These are phyloP conservation scores for Lasiodiplodia sp. DNA, from an alignment of 2,329 filamentous ascomycete genomes.

Conservation along the genomic window DNA sequence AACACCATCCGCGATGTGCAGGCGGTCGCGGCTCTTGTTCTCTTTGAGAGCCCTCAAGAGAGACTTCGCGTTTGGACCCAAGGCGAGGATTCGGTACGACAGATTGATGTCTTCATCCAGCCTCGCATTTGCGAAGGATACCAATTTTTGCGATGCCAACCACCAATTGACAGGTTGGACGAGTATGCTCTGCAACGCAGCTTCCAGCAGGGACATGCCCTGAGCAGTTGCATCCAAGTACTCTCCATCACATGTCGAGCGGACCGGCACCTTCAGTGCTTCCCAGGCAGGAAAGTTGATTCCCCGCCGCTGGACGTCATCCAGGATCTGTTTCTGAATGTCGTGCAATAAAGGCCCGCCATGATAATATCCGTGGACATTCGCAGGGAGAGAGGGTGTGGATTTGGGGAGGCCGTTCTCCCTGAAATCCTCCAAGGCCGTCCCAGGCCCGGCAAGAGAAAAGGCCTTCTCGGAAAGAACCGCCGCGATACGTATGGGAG, in stretches of 20 bases:
- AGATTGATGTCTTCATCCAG: neutral
- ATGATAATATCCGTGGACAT: slow-evolving; percentile 17
- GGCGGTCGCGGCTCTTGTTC: neutral
- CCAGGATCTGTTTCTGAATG: neutral
- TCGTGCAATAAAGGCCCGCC: neutral
- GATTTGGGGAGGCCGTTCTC: neutral
- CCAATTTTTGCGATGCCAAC: neutral
- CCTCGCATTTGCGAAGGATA: neutral
- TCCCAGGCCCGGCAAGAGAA: neutral
- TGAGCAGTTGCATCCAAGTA: neutral
- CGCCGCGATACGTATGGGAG: neutral
- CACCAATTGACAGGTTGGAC: neutral
- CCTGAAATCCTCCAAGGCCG: slow-evolving; percentile 1
- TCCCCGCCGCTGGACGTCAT: neutral
- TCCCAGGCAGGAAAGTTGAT: neutral
- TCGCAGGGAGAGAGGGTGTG: neutral
- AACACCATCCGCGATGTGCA: neutral
- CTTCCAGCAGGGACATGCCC: neutral
- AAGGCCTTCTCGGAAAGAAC: neutral
- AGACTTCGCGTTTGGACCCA: neutral
- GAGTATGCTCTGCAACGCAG: neutral
- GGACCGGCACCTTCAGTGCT: neutral
- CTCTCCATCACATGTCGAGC: neutral
- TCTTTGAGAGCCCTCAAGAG: neutral
- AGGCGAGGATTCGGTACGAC: neutral